Evolutionary conservation across 2,329 filamentous ascomycete species (phyloP).

Genomic region (Endoconidiophora polonica): DNA sequence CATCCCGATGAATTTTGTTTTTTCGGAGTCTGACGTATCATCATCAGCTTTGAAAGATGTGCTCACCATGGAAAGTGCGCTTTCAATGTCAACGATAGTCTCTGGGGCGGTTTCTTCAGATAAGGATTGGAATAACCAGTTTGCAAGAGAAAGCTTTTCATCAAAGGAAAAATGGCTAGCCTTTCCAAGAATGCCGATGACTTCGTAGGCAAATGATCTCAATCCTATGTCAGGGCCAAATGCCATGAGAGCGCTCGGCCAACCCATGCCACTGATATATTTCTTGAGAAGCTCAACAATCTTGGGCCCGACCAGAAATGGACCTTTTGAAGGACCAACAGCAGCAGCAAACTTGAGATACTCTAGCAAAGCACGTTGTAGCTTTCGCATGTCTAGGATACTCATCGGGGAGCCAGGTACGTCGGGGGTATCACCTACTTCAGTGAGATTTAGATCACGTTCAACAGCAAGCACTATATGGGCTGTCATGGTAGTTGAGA

Average conservation of each 20-base stretch:
- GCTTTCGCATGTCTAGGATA: conserved; percentile 59
- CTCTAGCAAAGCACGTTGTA: conserved; percentile 67
- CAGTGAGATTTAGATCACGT: conserved; percentile 13
- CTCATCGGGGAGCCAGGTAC: conserved; percentile 20
- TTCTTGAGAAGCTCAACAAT: conserved; percentile 52
- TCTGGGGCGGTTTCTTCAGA: conserved; percentile 61
- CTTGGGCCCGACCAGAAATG: conserved; percentile 49
- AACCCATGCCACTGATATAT: conserved; percentile 68
- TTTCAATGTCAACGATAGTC: conserved; percentile 75
- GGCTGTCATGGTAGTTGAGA: conserved; percentile 51
- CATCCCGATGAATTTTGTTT: conserved; percentile 29
- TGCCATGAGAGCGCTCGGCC: conserved; percentile 50
- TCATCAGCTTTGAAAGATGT: conserved; percentile 27
- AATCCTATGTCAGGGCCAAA: conserved; percentile 46
- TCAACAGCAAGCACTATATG: conserved; percentile 54
- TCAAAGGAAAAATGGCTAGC: conserved; percentile 39
- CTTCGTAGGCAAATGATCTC: conserved; percentile 73
- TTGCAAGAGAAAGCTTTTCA: conserved; percentile 36
- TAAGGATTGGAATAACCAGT: conserved; percentile 72
- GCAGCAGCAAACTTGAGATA: conserved; percentile 78
- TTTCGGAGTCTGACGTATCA: conserved; percentile 1
- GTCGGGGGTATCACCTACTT: background rate
- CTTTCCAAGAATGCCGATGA: conserved; percentile 65
- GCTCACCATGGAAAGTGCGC: conserved; percentile 59
- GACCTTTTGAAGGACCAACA: conserved; percentile 41